phyloP scores from a whole-genome alignment of 2,329 filamentous ascomycete genomes.

The Ceratocystis cubensis region DNA sequence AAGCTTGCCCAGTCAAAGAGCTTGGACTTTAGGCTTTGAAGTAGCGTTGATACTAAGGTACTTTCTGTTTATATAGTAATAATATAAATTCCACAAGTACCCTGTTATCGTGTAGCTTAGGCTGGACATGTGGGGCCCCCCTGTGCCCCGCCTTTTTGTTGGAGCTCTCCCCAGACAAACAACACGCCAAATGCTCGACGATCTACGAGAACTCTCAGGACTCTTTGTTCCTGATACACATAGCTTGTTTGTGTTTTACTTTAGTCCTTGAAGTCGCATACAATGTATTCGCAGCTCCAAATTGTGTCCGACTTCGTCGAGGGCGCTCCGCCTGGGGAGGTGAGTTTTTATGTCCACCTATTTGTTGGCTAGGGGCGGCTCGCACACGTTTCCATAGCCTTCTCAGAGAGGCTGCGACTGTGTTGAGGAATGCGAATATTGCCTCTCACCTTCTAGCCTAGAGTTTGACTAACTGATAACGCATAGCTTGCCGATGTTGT shows the following conservation, averaged over 20 bases:
- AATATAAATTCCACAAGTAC: background rate
- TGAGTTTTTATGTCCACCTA: slow-evolving; percentile 7
- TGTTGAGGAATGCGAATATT: background rate
- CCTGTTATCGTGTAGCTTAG: background rate
- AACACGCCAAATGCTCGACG: background rate
- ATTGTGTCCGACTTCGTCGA: slow-evolving; percentile 19
- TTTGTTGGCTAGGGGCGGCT: background rate
- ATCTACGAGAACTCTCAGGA: background rate
- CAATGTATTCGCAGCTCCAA: slow-evolving; percentile 18
- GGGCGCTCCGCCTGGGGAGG: slow-evolving; percentile 20
- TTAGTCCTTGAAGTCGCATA: background rate
- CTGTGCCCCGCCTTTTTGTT: background rate
- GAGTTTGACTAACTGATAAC: slow-evolving; percentile 13
- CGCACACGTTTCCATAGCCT: slow-evolving; percentile 6
- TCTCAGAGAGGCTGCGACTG: slow-evolving; percentile 8
- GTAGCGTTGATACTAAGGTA: background rate
- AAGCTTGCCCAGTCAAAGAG: background rate
- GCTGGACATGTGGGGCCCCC: background rate
- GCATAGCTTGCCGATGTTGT: slow-evolving; percentile 21
- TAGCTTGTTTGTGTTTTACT: background rate
- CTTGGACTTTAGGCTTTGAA: background rate
- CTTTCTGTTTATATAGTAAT: background rate
- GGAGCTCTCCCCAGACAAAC: background rate
- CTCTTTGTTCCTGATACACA: background rate
- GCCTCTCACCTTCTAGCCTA: background rate